A percentile compares a stretch with the other conserved stretches of the same genome.
These are phyloP conservation scores for Globisporangium iwayamae DNA, from an alignment of 352 stramenopile genomes.

Conservation along the genomic window DNA sequence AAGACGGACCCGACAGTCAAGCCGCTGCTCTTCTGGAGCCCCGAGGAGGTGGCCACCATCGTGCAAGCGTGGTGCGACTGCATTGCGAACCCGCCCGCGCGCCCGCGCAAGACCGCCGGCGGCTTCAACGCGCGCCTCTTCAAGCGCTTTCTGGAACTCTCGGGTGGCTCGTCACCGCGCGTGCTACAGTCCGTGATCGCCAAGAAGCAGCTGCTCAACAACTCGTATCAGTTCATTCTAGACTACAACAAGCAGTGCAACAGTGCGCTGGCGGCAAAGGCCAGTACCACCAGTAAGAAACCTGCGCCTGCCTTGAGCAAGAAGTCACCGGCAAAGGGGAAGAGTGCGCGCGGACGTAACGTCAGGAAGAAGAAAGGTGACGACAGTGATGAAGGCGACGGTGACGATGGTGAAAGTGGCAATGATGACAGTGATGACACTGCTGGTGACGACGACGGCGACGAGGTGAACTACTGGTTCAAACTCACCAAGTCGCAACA, in stretches of 20 bases:
- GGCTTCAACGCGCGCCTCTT: conserved; percentile 16
- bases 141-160: conserved; percentile 9
- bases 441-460: background rate
- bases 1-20: conserved; percentile 18
- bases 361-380: background rate
- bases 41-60: conserved; percentile 13
- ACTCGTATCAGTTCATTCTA: conserved; percentile 17
- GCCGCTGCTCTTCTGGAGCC: conserved; percentile 15
- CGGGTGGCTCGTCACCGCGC: conserved; percentile 6
- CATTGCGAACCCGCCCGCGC: conserved; percentile 7
- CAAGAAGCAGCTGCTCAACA: conserved; percentile 18
- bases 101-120: background rate
- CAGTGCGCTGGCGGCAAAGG: background rate
- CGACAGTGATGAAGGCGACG: background rate
- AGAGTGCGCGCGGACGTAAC: background rate
- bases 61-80: conserved; percentile 12
- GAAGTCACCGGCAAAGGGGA: background rate
- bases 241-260: conserved; percentile 1
- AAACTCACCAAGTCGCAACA: conserved; percentile 10
- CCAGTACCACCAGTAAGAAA: background rate
- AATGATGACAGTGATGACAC: background rate
- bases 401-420: background rate
- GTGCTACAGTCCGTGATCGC: conserved; percentile 7
- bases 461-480: conserved; percentile 12
- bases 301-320: background rate